Base-by-base conservation (phyloP, 2,329 filamentous ascomycete species). In the Corinectria fuckeliana region DNA sequence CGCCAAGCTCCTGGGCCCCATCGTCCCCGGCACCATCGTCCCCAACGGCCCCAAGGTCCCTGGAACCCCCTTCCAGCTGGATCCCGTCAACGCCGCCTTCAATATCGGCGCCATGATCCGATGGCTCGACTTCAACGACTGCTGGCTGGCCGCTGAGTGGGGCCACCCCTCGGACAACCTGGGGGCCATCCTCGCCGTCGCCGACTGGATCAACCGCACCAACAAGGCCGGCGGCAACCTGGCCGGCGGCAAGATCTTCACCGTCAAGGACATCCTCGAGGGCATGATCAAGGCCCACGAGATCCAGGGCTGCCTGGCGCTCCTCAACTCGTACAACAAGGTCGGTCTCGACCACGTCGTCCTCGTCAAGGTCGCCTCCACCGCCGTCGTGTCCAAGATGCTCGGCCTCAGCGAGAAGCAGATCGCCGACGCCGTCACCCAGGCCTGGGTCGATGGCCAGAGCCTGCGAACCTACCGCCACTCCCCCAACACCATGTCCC, bases 51-150 rank as follows among this genome's bases (percentile, higher is more conserved):
- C 92, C 71, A 92, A 89, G 75, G 92, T 99, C 42, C 92, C 91
- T 38, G 95, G 95, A 66, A 98, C 95, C 28, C 88, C 91, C 68
- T 98, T 94, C 82, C 90, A 96, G 80, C 88, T 99, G 69, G 95
- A 98, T 77, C 95, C 95, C 36, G 88, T 98, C 75, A 94, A 94
- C 72, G 95, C 90, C 64, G 95, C 95, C 65, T 98, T 99, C 87
- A 98, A 98, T 85, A 98, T 99, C 71, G 95, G 95, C 71, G 91
- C 95, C 72, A 96, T 97, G 90, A 97, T 99, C 81, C 87, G 95
- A 75, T 99, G 95, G 95, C 87, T 99, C 72, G 95, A 99, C 82
- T 99, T 98, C 87, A 99, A 99, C 78, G 95, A 99, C 86, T 98
- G 95, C 87, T 99, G 94, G 95, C 85, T 98, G 65, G 95, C 94